Evolutionary conservation across 179 eudicot species (phyloP).

Genomic region (Beta lomatogona): DNA sequence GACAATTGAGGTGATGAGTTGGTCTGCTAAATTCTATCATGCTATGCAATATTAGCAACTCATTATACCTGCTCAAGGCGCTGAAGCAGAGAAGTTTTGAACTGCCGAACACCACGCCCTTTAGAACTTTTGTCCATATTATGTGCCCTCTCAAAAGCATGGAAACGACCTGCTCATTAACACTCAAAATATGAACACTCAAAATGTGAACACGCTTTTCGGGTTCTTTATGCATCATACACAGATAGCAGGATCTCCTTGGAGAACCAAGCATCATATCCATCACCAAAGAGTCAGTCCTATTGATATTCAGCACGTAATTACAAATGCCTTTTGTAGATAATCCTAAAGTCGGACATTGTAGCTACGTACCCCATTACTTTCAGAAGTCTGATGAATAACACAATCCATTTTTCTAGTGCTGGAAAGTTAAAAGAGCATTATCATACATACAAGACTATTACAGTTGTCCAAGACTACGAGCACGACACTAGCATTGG

Average conservation of each 20-base stretch:
- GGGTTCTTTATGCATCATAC: not conserved
- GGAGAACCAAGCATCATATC: conserved; percentile 9
- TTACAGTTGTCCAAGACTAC: not conserved
- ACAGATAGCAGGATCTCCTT: not conserved
- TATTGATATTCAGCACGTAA: not conserved
- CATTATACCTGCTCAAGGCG: conserved; percentile 78
- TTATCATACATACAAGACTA: not conserved
- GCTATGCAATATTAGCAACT: not conserved
- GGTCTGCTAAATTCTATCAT: not conserved
- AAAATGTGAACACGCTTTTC: not conserved
- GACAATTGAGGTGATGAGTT: not conserved
- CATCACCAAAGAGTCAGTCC: not conserved
- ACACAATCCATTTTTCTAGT: not conserved
- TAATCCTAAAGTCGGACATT: not conserved
- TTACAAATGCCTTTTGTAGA: not conserved
- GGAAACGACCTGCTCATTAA: conserved; percentile 76
- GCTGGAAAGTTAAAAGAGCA: not conserved
- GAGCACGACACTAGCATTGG: not conserved
- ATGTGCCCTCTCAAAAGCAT: conserved; percentile 96
- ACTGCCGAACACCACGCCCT: conserved; percentile 95
- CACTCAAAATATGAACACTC: not conserved
- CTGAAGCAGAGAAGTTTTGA: conserved; percentile 94
- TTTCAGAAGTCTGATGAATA: not conserved
- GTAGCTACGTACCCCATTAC: not conserved
- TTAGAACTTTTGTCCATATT: conserved; percentile 83